Percentiles rank a stretch among this genome's conserved stretches.
Conservation (phyloP, 1,284 basidiomycete species). For the Blastosporella zonata region DNA sequence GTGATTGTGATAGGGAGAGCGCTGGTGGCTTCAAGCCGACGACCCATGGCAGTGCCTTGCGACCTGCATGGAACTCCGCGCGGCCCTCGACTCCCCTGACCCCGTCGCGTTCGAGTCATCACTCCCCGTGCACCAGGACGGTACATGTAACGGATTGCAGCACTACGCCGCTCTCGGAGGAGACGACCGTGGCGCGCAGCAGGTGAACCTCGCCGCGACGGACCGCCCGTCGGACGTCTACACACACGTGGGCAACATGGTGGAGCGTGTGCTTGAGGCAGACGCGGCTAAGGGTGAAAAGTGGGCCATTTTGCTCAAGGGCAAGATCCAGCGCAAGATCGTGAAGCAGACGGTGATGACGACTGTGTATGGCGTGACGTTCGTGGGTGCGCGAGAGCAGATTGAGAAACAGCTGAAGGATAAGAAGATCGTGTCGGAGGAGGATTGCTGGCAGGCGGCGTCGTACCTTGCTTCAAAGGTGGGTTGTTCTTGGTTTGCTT, state of each 20-base stretch:
- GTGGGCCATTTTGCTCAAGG: constrained; percentile 65
- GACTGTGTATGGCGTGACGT: constrained; percentile 98
- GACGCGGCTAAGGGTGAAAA: constrained; percentile 48
- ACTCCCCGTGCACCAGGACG: constrained; percentile 97
- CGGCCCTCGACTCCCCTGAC: constrained; percentile 74
- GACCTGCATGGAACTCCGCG: constrained; percentile 83
- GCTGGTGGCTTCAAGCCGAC: constrained; percentile 92
- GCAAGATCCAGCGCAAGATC: constrained; percentile 89
- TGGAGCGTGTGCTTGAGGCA: constrained; percentile 49
- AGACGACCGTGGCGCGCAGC: constrained; percentile 84
- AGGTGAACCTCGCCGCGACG: constrained; percentile 89
- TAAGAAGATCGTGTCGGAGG: constrained; percentile 69
- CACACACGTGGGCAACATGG: constrained; percentile 87
- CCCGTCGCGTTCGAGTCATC: constrained; percentile 70
- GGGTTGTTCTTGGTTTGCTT: constrained; percentile 14
- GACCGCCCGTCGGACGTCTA: constrained; percentile 96
- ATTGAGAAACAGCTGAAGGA: constrained; percentile 89
- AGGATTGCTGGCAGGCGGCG: constrained; percentile 75
- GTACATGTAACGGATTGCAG: constrained; percentile 98
- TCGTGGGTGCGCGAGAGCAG: constrained; percentile 92
- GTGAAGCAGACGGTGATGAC: constrained; percentile 99
- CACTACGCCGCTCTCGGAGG: constrained; percentile 98
- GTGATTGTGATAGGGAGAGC: constrained; percentile 45
- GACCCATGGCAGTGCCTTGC: constrained; percentile 98
- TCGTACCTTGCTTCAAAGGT: constrained; percentile 83